Conservation (phyloP, 768 basidiomycete genomes). For the Paxillus rubicundulus region DNA sequence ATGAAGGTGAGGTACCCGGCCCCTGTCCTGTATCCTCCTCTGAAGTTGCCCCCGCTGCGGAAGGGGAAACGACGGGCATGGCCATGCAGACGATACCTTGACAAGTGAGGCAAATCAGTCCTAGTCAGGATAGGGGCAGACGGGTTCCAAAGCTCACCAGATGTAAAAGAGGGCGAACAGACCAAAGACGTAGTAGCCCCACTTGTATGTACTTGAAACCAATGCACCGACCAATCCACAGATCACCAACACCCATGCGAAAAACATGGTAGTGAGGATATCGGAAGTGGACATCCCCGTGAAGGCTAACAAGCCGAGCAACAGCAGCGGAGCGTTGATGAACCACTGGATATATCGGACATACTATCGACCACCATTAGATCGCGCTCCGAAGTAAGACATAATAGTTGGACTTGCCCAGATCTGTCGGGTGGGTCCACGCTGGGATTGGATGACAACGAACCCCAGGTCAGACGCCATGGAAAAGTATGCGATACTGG, state of each 20-base stretch:
- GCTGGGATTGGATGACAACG: conserved; percentile 41
- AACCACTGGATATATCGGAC: conserved; percentile 57
- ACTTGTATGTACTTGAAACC: conserved; percentile 50
- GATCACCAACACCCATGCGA: conserved; percentile 47
- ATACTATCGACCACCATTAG: conserved; percentile 31
- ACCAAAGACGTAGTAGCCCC: conserved; percentile 50
- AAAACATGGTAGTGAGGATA: conserved; percentile 37
- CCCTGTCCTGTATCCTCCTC: conserved; percentile 30
- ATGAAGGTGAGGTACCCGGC: conserved; percentile 49
- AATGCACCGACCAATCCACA: conserved; percentile 50
- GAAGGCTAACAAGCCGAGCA: conserved; percentile 45
- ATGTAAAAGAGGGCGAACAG: conserved; percentile 47
- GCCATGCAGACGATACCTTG: conserved; percentile 31
- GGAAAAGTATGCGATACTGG: conserved; percentile 46
- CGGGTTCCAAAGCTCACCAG: conserved; percentile 33
- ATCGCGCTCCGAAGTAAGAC: neutral
- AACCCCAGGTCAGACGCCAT: conserved; percentile 57
- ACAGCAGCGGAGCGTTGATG: conserved; percentile 51
- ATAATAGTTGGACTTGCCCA: conserved; percentile 34
- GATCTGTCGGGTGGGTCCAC: conserved; percentile 37
- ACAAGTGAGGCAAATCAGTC: neutral
- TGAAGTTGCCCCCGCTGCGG: conserved; percentile 21
- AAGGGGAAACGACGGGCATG: conserved; percentile 27
- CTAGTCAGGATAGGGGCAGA: conserved; percentile 12
- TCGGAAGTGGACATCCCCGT: conserved; percentile 48